Evolutionary conservation across 495 filamentous ascomycete species (phyloP), one percentile per base, ranked within the genome.

Genomic region (Penicillium coffeae): DNA sequence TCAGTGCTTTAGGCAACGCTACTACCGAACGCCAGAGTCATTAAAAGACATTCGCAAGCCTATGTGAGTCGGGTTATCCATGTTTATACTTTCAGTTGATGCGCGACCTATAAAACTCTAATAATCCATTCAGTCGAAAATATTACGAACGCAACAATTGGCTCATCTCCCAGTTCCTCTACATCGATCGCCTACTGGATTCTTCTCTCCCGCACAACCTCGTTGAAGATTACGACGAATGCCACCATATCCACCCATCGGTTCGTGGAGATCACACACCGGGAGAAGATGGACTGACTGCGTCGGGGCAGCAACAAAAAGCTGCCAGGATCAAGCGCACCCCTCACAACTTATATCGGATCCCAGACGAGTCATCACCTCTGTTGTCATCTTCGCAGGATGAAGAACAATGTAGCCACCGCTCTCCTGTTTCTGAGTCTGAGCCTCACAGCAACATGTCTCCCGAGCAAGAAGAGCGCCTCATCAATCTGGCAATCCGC

Each of bases 121-220:
- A 22, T 47, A 7, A 7, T 0, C 18, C 2, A 33, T 20, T 12
- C 15, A 72, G 69, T 16, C 85, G 89, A 15, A 51, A 85, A 60
- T 95, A 93, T 68, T 91, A 96, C 63, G 83, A 90, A 63, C 79
- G 86, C 5, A 90, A 79, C 56, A 96, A 96, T 62, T 77, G 75
- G 44, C 68, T 96, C 8, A 80, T 96, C 42, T 85, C 89, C 47
- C 87, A 89, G 55, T 96, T 95, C 62, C 75, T 89, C 39, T 95
- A 92, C 58, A 94, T 95, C 53, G 90, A 96, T 65, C 79, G 86
- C n/a, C 69, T 96, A 15, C 77, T 96, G 27, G 90, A 94, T 65
- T 94, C 89, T 10, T 90, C 89, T 6, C 71, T 95, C 5, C 89
- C 90, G 0, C 89, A 90, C 51, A 81, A 87, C 58, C 71, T 96